Percentiles rank a stretch among this genome's conserved stretches.
Conservation (phyloP, 2,329 filamentous ascomycete species). For the Alternaria arbusti region DNA sequence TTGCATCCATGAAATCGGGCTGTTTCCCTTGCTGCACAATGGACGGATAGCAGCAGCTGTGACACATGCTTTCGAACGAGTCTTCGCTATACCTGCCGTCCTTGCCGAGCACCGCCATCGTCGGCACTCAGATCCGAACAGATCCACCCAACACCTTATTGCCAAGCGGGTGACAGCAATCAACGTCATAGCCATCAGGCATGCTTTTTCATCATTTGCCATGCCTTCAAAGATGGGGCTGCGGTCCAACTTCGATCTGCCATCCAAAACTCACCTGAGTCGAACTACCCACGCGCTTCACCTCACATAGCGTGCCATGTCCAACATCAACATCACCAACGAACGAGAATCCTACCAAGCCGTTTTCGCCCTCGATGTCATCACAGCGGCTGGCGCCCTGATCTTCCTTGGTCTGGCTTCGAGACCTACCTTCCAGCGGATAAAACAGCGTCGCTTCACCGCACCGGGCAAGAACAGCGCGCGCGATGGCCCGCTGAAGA, state of each 20-base stretch:
- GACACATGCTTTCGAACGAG: not conserved
- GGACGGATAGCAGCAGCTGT: not conserved
- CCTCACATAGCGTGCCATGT: not conserved
- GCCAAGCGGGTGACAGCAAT: not conserved
- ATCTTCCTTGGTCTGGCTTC: constrained; percentile 2
- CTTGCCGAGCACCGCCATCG: not conserved
- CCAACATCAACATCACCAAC: not conserved
- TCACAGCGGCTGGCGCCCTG: not conserved
- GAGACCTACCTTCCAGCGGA: constrained; percentile 3
- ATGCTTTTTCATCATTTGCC: not conserved
- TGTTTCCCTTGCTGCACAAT: no score
- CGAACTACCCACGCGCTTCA: not conserved
- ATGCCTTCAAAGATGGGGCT: not conserved
- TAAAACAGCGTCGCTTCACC: constrained; percentile 2
- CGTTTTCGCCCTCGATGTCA: constrained; percentile 9
- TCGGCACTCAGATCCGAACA: not conserved
- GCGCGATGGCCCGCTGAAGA: constrained; percentile 2
- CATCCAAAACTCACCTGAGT: not conserved
- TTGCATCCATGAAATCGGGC: accelerated
- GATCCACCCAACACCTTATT: not conserved
- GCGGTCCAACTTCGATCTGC: not conserved
- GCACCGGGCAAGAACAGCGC: not conserved
- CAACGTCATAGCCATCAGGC: not conserved
- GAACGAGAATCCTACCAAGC: constrained; percentile 5
- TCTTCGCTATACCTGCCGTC: not conserved